Evolutionary conservation across 2,329 filamentous ascomycete genomes (phyloP), one percentile per base, ranked within the genome.

Genomic region (Microdochium nivale): DNA sequence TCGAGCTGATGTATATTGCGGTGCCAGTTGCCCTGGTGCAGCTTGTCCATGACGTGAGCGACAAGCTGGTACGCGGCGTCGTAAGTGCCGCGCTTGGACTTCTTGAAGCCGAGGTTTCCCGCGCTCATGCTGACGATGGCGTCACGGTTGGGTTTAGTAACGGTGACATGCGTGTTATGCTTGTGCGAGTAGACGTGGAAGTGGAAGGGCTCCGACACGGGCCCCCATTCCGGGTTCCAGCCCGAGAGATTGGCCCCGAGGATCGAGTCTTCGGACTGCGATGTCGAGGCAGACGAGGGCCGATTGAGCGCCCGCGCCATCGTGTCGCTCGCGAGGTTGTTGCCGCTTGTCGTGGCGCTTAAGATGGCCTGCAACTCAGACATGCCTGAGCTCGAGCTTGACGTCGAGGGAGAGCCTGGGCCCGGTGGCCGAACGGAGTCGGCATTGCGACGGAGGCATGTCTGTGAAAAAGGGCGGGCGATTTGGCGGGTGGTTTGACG

Each of bases 151-250:
- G 94, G 91, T 62, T 86, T 84, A 23, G 90, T 89, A 58, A 96
- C 81, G 1, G 91, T 96, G 62, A 99, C 80, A 70, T 97, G 90
- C 21, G 89, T 94, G 74, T 99, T 99, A 80, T 96, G 94, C 73
- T 90, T 95, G 67, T 88, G 86, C 25, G 87, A 74, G 71, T 83
- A 92, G 67, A 99, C 77, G 73, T 96, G 89, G 57, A 99, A 79
- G 67, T 95, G 90, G 73, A 90, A 90, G 2, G 88, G 86, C 64
- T 87, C 80, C 35, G 73, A 56, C 14, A 67, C 59, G 5, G 61
- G 59, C 21, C 61, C 61, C 59, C 55, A 61, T 49, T 72, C 63
- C 21, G 40, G 40, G 21, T 44, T 44, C 40, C 40, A 44, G 40
- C 40, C 21, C 21, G 40, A 21, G 21, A 7, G 27, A 11, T 11